Base-by-base conservation (phyloP, 2,329 filamentous ascomycete species). In the Setomelanomma holmii region DNA sequence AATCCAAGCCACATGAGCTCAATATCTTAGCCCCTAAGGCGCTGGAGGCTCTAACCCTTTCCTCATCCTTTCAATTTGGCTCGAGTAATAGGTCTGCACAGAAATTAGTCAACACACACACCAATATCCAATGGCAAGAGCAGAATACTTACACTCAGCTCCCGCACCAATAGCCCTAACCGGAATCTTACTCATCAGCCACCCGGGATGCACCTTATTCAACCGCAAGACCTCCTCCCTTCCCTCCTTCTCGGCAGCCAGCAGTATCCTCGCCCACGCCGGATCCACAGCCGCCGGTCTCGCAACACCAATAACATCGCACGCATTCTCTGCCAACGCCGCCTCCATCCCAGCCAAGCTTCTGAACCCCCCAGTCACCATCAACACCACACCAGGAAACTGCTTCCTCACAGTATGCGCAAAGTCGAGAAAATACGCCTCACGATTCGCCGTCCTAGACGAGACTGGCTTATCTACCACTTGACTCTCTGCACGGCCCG, bases 391-490 rank as follows among this genome's bases (percentile, higher is more conserved):
- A 14, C 59, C 41, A 0, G 61, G 61, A 34, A 51, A 60, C 8
- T 41, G 34, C 1, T 77, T 77, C 2, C 80, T 75, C 44, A 87
- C 82, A 30, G 68, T 61, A 12, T 84, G 42, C 0, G 74, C 84
- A 56, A 89, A 89, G 40, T 88, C 83, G 1, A 89, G 75, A 73
- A 90, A 90, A 76, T 87, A 89, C 0, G 86, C 85, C 60, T 90
- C 87, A 6, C 87, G 80, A 0, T 79, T 79, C 11, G 75, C 72
- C 1, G 84, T 86, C 5, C 78, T 77, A 19, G 35, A 57, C 45
- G 55, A 36, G 2, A 36, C 34, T 10, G 27, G 27, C n/a, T 30
- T 8, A 14, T 2, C 10, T 30, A 30, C 10, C 14, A 30, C 11
- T 36, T 36, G 11, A 6, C 12, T 30, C 7, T 30, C 24, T 30